Conservation (phyloP, 345 rosid species). For the Camelina sativa region DNA sequence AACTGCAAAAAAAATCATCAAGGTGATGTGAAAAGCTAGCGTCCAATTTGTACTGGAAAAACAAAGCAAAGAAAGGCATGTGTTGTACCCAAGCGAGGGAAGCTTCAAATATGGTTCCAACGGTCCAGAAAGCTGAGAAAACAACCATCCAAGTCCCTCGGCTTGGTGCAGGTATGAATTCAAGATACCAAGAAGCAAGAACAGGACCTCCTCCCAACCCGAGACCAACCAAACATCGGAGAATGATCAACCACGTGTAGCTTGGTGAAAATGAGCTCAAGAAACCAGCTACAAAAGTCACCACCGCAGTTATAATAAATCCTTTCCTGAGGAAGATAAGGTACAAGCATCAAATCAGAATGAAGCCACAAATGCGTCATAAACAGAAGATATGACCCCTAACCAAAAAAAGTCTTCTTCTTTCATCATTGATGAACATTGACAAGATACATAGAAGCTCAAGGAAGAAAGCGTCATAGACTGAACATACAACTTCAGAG, state of each 20-base stretch:
- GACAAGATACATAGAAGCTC: conserved; percentile 20
- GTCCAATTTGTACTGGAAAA: not conserved
- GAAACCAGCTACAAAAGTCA: conserved; percentile 80
- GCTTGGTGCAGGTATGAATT: conserved; percentile 88
- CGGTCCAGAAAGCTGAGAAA: conserved; percentile 84
- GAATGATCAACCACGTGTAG: conserved; percentile 57
- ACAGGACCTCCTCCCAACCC: conserved; percentile 98
- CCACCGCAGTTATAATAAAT: conserved; percentile 75
- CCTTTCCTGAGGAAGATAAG: conserved; percentile 70
- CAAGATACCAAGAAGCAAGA: conserved; percentile 85
- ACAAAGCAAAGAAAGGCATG: conserved; percentile 25
- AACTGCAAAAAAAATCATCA: conserved; percentile 53
- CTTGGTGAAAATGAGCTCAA: conserved; percentile 79
- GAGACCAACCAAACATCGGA: conserved; percentile 84
- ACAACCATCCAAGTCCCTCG: conserved; percentile 95
- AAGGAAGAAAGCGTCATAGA: conserved; percentile 12
- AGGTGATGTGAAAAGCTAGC: conserved; percentile 26
- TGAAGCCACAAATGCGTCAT: conserved; percentile 15
- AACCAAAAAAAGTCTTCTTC: not conserved
- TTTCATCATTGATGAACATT: not conserved
- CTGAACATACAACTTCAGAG: conserved; percentile 6
- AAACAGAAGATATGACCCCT: not conserved
- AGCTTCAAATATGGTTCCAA: conserved; percentile 84
- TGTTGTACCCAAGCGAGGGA: conserved; percentile 81
- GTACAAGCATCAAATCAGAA: conserved; percentile 21